These are phyloP conservation scores for Paracoccidioides lutzii DNA, from an alignment of 2,329 filamentous ascomycete species.

Conservation along the genomic window DNA sequence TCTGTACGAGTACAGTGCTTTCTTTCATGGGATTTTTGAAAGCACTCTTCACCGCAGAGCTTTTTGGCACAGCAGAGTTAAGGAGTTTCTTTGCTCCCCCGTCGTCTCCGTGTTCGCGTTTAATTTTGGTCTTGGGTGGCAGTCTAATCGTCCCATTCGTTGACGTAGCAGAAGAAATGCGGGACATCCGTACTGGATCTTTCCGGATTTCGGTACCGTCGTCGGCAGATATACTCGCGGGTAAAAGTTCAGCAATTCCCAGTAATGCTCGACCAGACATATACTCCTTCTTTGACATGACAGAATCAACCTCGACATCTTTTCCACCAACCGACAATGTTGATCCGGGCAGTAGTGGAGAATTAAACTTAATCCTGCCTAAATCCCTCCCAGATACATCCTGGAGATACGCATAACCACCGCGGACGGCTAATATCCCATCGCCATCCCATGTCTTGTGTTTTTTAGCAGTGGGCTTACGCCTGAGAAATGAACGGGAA, in stretches of 20 bases:
- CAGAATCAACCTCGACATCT: conserved; percentile 54
- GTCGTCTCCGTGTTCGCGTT: conserved; percentile 7
- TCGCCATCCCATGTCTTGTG: conserved; percentile 69
- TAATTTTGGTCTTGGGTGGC: conserved; percentile 13
- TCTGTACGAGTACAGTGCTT: conserved; percentile 38
- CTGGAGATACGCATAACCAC: conserved; percentile 47
- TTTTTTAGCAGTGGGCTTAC: conserved; percentile 58
- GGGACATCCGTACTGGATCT: neutral
- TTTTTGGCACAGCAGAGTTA: conserved; percentile 27
- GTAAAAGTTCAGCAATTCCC: conserved; percentile 15
- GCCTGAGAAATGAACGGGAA: conserved; percentile 33
- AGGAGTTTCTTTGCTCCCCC: conserved; percentile 28
- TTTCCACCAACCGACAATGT: conserved; percentile 51
- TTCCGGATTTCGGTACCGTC: conserved; percentile 8
- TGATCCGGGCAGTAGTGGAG: conserved; percentile 47
- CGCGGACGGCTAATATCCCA: conserved; percentile 46
- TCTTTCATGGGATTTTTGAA: conserved; percentile 53
- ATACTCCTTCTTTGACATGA: conserved; percentile 49
- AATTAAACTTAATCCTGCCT: conserved; percentile 44
- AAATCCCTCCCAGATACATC: conserved; percentile 52
- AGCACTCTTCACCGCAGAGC: conserved; percentile 29
- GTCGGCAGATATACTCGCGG: conserved; percentile 5
- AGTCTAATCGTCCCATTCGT: conserved; percentile 2
- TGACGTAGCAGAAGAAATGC: neutral
- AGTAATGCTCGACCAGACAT: conserved; percentile 25